Evolutionary conservation across 345 rosid genomes (phyloP).

Genomic region (Populus tremula): DNA sequence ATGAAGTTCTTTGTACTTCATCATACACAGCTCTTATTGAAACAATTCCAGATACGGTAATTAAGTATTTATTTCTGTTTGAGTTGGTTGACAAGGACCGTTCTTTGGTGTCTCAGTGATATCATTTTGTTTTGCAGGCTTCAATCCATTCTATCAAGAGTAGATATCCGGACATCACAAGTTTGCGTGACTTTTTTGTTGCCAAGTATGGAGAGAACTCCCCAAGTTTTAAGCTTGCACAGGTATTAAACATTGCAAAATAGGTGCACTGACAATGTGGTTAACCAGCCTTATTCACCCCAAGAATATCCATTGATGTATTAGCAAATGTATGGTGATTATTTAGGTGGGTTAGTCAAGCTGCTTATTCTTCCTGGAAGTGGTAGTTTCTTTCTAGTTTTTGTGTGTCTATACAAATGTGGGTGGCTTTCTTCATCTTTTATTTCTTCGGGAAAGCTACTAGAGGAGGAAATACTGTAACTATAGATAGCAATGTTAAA

Average conservation of each 20-base stretch:
- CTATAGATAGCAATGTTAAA: neutral
- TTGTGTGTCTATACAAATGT: neutral
- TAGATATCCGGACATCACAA: constrained; percentile 76
- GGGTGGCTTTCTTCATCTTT: neutral
- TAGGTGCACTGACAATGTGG: neutral
- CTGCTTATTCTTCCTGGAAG: neutral
- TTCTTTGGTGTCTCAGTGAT: constrained; percentile 12
- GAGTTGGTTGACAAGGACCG: constrained; percentile 4
- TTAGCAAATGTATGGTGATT: neutral
- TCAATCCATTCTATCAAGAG: constrained; percentile 96
- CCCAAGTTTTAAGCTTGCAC: constrained; percentile 90
- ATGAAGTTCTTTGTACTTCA: constrained; percentile 93
- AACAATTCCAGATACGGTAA: constrained; percentile 97
- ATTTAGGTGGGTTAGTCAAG: neutral
- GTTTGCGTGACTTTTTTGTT: constrained; percentile 87
- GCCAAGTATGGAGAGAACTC: constrained; percentile 87
- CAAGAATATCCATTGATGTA: neutral
- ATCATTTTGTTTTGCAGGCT: constrained; percentile 56
- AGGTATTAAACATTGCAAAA: constrained; percentile 51
- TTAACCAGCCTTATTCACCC: neutral
- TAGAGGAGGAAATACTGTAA: neutral
- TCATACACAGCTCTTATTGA: constrained; percentile 98
- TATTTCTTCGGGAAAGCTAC: neutral
- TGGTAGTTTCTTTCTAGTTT: neutral
- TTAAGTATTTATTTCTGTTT: constrained; percentile 8